Conservation (phyloP, 768 basidiomycete species). For the Boletales sp. region DNA sequence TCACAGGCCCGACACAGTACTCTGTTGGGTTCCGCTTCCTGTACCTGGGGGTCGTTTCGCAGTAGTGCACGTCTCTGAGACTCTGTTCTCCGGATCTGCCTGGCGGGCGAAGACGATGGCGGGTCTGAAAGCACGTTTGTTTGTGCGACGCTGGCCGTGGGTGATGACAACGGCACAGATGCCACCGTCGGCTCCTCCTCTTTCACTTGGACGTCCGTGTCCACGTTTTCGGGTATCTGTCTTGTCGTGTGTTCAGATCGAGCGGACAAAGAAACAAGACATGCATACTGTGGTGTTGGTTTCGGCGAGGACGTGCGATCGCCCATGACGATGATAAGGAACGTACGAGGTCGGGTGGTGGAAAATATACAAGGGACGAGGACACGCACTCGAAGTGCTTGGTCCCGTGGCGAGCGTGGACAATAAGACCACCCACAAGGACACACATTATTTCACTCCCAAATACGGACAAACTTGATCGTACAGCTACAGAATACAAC, state of each 20-base stretch:
- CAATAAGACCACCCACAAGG: constrained; percentile 2
- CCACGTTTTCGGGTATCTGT: neutral
- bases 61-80: constrained; percentile 50
- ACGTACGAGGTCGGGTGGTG: constrained; percentile 15
- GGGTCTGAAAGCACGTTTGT: neutral
- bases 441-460: constrained; percentile 1
- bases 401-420: neutral
- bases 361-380: neutral
- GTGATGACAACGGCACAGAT: constrained; percentile 2
- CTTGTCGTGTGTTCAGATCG: constrained; percentile 14
- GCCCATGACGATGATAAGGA: constrained; percentile 29
- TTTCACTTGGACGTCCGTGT: constrained; percentile 6
- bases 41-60: constrained; percentile 50
- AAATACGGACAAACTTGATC: constrained; percentile 25
- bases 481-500: neutral
- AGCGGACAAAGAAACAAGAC: neutral
- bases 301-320: constrained; percentile 10
- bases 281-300: constrained; percentile 15
- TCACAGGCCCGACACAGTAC: constrained; percentile 60
- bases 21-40: constrained; percentile 46
- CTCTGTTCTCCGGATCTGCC: constrained; percentile 21
- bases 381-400: constrained; percentile 11
- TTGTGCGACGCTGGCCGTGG: constrained; percentile 1
- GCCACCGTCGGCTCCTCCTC: constrained; percentile 9
- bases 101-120: constrained; percentile 13